Base-by-base conservation (phyloP, 176 grass and related monocot species). In the Otatea glauca region DNA sequence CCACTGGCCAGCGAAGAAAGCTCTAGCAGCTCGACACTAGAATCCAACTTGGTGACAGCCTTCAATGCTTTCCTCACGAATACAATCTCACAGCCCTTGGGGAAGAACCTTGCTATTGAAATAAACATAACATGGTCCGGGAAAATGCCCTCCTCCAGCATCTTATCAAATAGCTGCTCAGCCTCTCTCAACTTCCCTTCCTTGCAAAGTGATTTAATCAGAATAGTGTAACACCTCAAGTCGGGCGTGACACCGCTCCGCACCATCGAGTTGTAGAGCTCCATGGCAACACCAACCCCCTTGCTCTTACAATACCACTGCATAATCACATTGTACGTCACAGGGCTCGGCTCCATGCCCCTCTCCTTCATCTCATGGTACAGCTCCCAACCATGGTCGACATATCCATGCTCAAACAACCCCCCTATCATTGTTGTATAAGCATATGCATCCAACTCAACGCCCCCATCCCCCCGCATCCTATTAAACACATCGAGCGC, bases 191-290 rank as follows among this genome's bases (percentile, higher is more conserved):
- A 43, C 6, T 59, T 54, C 68, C 37, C 51, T 70, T 59, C 37
- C 50, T 81, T 71, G 50, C 50, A 27, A 69, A 70, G 79, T 0
- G 8, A 59, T 14, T 50, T 2, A n/a, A 59, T 70, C 66, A 59
- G 66, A 70, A 59, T 69, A 70, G 79, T 44, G 67, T 59, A 71
- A n/a, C 37, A 71, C 51, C 37, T 81, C 51, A 71, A 82, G 51
- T 82, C 27, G 2, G 43, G 61, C 4, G 4, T 21, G 18, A 50
- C 61, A 71, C 51, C 23, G 0, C 8, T 16, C 51, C 65, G 71
- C 16, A 59, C 10, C n/a, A 68, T 53, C 13, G 3, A 11, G 15
- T 39, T 50, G 63, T 80, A 41, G 18, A 80, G 29, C 6, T 23
- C 78, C 47, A 70, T 43, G 1, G 50, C 79, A 71, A 37, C 35